Evolutionary conservation across 352 stramenopile genomes (phyloP), one percentile per base, ranked within the genome.

Genomic region (Phytophthora ramorum): DNA sequence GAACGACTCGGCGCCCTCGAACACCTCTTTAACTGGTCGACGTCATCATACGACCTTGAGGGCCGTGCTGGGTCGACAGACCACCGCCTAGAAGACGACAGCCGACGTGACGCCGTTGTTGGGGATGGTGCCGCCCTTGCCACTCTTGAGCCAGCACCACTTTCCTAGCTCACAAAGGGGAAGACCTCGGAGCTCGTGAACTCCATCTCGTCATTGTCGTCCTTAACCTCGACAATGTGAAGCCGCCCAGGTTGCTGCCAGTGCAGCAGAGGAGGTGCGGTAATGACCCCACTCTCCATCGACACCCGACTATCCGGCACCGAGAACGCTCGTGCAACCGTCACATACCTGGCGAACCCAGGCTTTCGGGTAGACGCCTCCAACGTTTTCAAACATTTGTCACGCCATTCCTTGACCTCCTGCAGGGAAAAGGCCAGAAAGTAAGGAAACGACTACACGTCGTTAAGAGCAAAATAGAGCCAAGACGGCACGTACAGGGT

Each of bases 381-480:
- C 14, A 88, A 61, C 7, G 71, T 71, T 32, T 78, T 71, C 12
- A 88, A 28, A 14, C 79, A 86, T 19, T 70, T 56, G 16, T 72
- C 47, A 14, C 79, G 76, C 76, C 79, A 88, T 43, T 49, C 52
- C 17, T 66, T 73, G 6, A 70, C 44, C 4, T 85, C 79, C 78
- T 87, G 26, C 1, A n/a, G n/a, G 22, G 12, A 1, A n/a, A 40
- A 4, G 34, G 4, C 12, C 14, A n/a, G 3, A 40, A n/a, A 2
- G 12, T 45, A 45, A 41, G 35, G n/a, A 19, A 45, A 45, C n/a
- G n/a, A 19, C 14, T 40, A 40, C 34, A n/a, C 34, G 2, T 17
- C 0, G 16, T 45, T 45, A 45, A 45, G 16, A 22, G 10, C 24
- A 22, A 22, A 19, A 45, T 41, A n/a, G n/a, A 45, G 8, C 20